These are phyloP conservation scores for Blastomyces percursus DNA, from an alignment of 2,329 filamentous ascomycete species.

Conservation along the genomic window DNA sequence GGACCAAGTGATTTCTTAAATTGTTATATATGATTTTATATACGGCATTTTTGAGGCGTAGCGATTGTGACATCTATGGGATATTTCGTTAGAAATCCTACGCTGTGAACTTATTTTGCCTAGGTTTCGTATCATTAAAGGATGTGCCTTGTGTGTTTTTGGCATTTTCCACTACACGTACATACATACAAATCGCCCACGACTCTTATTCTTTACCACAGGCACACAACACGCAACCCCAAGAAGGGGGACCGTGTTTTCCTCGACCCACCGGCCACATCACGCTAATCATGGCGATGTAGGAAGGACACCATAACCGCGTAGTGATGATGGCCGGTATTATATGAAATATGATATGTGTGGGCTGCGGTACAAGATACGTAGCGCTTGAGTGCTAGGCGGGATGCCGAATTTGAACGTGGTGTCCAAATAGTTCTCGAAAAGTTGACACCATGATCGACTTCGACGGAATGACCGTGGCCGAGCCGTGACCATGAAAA, in stretches of 20 bases:
- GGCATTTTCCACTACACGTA: neutral
- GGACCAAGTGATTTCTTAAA: neutral
- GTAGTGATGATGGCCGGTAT: neutral
- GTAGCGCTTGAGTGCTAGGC: neutral
- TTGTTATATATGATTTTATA: too few relatives aligned
- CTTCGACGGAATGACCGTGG: neutral
- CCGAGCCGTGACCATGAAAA: neutral
- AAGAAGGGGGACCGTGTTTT: neutral
- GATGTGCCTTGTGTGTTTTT: neutral
- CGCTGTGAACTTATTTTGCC: neutral
- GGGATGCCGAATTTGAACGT: neutral
- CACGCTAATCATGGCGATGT: neutral
- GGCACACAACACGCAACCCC: neutral
- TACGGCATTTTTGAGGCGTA: neutral
- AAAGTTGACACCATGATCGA: neutral
- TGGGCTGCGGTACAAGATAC: neutral
- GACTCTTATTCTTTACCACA: neutral
- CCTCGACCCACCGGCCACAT: neutral
- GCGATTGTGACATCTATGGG: neutral
- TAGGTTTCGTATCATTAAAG: neutral
- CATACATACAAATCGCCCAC: neutral
- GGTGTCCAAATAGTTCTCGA: neutral
- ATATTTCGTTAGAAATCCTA: neutral
- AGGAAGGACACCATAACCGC: neutral
- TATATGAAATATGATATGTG: neutral